These are phyloP conservation scores for Pseudohyphozyma bogoriensis DNA, from an alignment of 768 basidiomycete genomes.

Conservation along the genomic window DNA sequence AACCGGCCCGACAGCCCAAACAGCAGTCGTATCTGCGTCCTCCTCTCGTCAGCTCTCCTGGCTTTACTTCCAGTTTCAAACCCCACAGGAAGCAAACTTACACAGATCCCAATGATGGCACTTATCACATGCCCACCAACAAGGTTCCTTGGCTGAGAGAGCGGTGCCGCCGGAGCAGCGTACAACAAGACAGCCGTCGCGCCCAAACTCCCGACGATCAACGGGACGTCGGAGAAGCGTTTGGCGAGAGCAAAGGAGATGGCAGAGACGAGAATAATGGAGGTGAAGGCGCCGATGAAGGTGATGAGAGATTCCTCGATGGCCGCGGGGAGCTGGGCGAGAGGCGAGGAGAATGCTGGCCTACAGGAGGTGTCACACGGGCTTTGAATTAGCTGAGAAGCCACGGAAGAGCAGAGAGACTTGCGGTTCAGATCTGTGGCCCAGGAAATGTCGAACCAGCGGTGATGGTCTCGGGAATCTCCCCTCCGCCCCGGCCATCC, in stretches of 20 bases:
- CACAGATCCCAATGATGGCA: conserved; percentile 11
- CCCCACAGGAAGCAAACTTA: not conserved
- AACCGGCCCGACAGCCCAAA: conserved; percentile 11
- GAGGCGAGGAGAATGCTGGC: too few relatives aligned
- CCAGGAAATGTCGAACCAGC: too few relatives aligned
- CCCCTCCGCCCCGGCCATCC: too few relatives aligned
- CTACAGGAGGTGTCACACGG: too few relatives aligned
- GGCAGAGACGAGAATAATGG: conserved; percentile 16
- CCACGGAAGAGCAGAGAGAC: too few relatives aligned
- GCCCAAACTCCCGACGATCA: conserved; percentile 15
- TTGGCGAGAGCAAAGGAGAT: conserved; percentile 9
- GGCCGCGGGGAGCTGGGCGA: not conserved
- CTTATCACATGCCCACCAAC: conserved; percentile 17
- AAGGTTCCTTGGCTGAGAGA: conserved; percentile 12
- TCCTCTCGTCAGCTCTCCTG: too few relatives aligned
- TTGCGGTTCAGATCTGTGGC: too few relatives aligned
- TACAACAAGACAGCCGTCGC: conserved; percentile 23
- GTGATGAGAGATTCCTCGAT: conserved; percentile 10
- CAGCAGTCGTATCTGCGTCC: conserved; percentile 10
- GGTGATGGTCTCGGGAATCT: too few relatives aligned
- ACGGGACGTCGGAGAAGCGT: conserved; percentile 5
- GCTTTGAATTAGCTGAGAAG: too few relatives aligned
- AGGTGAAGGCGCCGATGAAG: conserved; percentile 17
- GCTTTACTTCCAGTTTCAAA: not conserved
- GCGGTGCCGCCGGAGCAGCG: conserved; percentile 15